Percentiles rank a stretch among this genome's conserved stretches.
These are phyloP conservation scores for Alternaria alternata DNA, from an alignment of 2,329 filamentous ascomycete species.

Conservation along the genomic window DNA sequence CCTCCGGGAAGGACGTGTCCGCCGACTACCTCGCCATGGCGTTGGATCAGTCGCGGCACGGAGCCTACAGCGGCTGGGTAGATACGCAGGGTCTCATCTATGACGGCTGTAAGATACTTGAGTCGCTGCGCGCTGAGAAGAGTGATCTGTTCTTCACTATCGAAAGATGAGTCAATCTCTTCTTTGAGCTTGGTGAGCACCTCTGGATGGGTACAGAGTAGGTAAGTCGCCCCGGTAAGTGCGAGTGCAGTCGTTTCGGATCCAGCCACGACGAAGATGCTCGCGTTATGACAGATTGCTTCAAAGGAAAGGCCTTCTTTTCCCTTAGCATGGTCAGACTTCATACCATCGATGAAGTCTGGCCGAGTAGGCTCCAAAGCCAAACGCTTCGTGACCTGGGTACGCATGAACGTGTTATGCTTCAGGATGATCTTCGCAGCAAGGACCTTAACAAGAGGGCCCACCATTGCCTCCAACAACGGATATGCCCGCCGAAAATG, in stretches of 20 bases:
- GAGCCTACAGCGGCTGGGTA: slow-evolving; percentile 24
- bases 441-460: neutral
- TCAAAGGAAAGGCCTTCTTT: slow-evolving; percentile 26
- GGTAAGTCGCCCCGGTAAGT: slow-evolving; percentile 22
- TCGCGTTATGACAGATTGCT: slow-evolving; percentile 17
- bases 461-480: slow-evolving; percentile 1
- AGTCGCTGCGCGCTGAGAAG: slow-evolving; percentile 28
- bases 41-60: slow-evolving; percentile 10
- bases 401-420: slow-evolving; percentile 3
- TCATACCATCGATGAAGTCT: slow-evolving; percentile 30
- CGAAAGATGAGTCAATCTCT: slow-evolving; percentile 31
- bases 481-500: slow-evolving; percentile 5
- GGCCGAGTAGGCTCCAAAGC: slow-evolving; percentile 23
- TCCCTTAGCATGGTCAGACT: slow-evolving; percentile 16
- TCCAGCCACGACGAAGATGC: slow-evolving; percentile 31
- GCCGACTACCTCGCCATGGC: slow-evolving; percentile 6
- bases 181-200: slow-evolving; percentile 20
- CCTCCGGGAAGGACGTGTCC: slow-evolving; percentile 6
- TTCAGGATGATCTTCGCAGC: slow-evolving; percentile 3
- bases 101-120: slow-evolving; percentile 27
- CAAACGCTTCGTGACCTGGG: slow-evolving; percentile 5
- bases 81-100: slow-evolving; percentile 46
- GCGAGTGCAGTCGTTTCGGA: slow-evolving; percentile 30
- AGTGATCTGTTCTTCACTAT: slow-evolving; percentile 36
- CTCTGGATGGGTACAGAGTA: slow-evolving; percentile 24